Conservation (phyloP, 805 yeast genomes). For the Candida wancherniae region DNA sequence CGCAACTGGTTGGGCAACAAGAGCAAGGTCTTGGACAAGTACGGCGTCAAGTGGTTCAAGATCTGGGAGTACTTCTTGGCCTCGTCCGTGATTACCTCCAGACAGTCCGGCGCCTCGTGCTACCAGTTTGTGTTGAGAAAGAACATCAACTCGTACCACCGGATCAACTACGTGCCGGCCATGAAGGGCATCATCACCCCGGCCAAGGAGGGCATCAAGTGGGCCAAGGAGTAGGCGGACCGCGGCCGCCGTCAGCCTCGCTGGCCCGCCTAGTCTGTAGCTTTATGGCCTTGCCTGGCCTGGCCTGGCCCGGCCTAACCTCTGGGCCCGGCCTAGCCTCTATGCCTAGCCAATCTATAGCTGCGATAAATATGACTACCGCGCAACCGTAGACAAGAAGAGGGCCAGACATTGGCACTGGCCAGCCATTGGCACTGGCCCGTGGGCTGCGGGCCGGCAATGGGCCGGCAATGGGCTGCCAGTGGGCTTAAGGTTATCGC, state of each 20-base stretch:
- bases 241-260: neutral
- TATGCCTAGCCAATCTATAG: too few species aligned
- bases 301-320: too few species aligned
- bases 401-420: too few species aligned
- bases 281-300: too few species aligned
- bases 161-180: conserved; percentile 72
- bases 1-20: conserved; percentile 86
- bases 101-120: conserved; percentile 92
- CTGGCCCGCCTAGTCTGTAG: too few species aligned
- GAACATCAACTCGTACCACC: conserved; percentile 79
- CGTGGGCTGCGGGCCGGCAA: too few species aligned
- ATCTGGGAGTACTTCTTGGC: conserved; percentile 92
- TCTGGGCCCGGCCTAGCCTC: too few species aligned
- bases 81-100: conserved; percentile 73
- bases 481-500: too few species aligned
- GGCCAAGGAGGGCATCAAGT: conserved; percentile 47
- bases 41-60: conserved; percentile 86
- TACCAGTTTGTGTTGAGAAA: conserved; percentile 88
- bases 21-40: conserved; percentile 69
- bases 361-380: too few species aligned
- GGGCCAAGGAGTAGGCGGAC: conserved; percentile 43
- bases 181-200: conserved; percentile 72
- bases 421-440: too few species aligned
- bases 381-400: too few species aligned
- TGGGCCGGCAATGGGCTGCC: too few species aligned